Conservation (phyloP, 139 green algal genomes). For the Zygnema circumcarinatum region DNA sequence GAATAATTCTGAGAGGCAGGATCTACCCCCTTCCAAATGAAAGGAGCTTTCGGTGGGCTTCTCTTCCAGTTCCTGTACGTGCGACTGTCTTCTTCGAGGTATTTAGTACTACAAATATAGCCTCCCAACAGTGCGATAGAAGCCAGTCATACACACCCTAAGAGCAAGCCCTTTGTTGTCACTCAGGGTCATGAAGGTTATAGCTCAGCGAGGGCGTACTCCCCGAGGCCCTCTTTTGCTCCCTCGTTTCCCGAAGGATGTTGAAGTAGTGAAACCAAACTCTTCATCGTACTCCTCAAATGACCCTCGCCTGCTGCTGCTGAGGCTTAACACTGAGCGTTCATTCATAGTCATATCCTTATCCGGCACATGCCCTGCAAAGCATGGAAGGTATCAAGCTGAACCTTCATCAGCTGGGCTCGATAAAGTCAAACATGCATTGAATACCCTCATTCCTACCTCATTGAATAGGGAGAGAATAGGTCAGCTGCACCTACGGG, state of each 20-base stretch:
- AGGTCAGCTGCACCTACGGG: background rate
- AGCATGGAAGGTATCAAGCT: background rate
- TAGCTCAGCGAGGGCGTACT: conserved; percentile 23
- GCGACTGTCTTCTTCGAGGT: background rate
- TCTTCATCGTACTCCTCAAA: conserved; percentile 45
- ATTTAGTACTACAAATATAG: background rate
- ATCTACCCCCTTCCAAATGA: background rate
- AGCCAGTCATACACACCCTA: background rate
- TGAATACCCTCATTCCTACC: background rate
- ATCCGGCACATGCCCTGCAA: conserved; percentile 44
- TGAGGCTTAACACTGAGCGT: background rate
- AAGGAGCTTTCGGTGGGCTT: no score
- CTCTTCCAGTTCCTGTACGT: no score
- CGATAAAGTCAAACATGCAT: background rate
- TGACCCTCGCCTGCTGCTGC: background rate
- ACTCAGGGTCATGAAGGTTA: no score
- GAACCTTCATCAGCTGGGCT: background rate
- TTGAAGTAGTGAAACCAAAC: background rate
- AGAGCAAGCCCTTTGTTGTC: background rate
- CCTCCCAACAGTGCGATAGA: background rate
- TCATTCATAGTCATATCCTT: conserved; percentile 35
- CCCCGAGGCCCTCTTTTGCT: conserved; percentile 36
- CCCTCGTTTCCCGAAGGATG: conserved; percentile 15
- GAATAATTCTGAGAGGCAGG: background rate
- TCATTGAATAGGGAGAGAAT: background rate